Evolutionary conservation across 2,329 filamentous ascomycete genomes (phyloP).

Genomic region (Nothophoma quercina): DNA sequence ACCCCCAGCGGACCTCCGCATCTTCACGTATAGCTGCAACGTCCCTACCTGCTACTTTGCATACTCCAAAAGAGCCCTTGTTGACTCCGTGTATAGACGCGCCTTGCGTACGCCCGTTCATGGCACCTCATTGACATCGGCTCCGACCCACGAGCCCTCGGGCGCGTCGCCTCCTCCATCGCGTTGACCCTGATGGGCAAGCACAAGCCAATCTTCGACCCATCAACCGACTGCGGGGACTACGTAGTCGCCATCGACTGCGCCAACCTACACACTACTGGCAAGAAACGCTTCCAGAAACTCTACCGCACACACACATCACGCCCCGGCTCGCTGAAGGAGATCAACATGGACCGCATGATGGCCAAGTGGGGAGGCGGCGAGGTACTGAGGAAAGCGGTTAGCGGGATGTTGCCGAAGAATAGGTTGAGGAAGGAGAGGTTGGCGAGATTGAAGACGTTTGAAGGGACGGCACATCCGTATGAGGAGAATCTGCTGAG

Average conservation of each 20-base stretch:
- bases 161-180: constrained; percentile 87
- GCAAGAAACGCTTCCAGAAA: constrained; percentile 93
- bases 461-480: constrained; percentile 90
- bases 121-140: constrained; percentile 90
- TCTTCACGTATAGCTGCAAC: constrained; percentile 1
- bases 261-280: constrained; percentile 84
- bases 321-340: constrained; percentile 82
- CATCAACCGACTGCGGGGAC: constrained; percentile 97
- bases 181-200: constrained; percentile 94
- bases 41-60: background rate
- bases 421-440: constrained; percentile 89
- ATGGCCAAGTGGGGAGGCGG: constrained; percentile 93
- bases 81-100: constrained; percentile 67
- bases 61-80: background rate
- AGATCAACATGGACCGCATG: constrained; percentile 92
- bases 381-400: constrained; percentile 89
- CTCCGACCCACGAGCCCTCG: constrained; percentile 76
- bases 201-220: constrained; percentile 97
- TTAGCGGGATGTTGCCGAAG: constrained; percentile 97
- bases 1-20: constrained; percentile 32
- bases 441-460: constrained; percentile 89
- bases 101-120: constrained; percentile 92
- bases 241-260: constrained; percentile 96
- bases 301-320: constrained; percentile 96
- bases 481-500: constrained; percentile 87